These are phyloP conservation scores for Podospora australis DNA, from an alignment of 495 filamentous ascomycete species.

Conservation along the genomic window DNA sequence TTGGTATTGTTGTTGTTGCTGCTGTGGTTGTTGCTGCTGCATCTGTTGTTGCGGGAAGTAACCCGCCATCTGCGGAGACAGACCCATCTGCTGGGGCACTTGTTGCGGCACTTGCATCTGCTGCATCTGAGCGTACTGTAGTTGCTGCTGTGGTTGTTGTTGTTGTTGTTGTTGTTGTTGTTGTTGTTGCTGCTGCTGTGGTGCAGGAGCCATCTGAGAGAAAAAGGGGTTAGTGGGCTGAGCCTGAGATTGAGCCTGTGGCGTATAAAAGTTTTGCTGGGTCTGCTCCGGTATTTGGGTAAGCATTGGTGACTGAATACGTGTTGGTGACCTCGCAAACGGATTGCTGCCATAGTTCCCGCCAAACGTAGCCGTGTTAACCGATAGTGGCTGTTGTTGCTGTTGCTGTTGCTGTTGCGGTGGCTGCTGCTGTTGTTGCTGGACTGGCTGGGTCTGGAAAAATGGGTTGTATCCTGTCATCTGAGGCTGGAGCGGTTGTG, in stretches of 20 bases:
- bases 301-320: conserved; percentile 38
- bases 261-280: conserved; percentile 43
- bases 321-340: conserved; percentile 41
- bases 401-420: no score
- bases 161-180: conserved; percentile 24
- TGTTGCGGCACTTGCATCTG: conserved; percentile 29
- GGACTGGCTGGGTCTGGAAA: conserved; percentile 39
- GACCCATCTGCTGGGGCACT: conserved; percentile 23
- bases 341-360: conserved; percentile 34
- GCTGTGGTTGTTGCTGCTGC: conserved; percentile 28
- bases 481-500: conserved; percentile 32
- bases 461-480: conserved; percentile 59
- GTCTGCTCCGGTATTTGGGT: conserved; percentile 46
- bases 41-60: conserved; percentile 16
- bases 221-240: conserved; percentile 51
- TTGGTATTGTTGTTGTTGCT: conserved; percentile 26
- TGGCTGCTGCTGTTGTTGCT: conserved; percentile 25
- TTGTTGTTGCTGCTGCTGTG: conserved; percentile 32
- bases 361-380: conserved; percentile 33
- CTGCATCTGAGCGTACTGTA: no score
- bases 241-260: conserved; percentile 28
- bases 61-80: conserved; percentile 15
- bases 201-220: conserved; percentile 27
- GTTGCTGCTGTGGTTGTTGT: background rate
- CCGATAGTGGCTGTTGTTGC: conserved; percentile 26